A percentile compares a stretch with the other conserved stretches of the same genome.
phyloP scores from a whole-genome alignment of 2,329 filamentous ascomycete species.

The Apiospora kogelbergensis region DNA sequence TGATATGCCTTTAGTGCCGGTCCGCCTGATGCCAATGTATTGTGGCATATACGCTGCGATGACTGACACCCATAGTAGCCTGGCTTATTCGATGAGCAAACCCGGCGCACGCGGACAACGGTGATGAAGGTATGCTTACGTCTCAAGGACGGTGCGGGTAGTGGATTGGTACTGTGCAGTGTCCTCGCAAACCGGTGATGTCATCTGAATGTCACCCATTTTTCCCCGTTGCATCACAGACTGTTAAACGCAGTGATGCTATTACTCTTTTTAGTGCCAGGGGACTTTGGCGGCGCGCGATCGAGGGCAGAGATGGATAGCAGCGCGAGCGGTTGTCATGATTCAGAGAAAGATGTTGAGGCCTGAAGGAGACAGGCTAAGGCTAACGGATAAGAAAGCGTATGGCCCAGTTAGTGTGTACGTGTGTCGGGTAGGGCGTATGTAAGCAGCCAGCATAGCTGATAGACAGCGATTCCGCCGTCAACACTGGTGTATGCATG shows the following conservation, averaged over 20 bases:
- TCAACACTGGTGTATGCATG: neutral
- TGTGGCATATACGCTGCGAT: constrained; percentile 16
- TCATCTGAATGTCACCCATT: neutral
- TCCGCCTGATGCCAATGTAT: constrained; percentile 4
- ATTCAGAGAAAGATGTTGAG: constrained; percentile 3
- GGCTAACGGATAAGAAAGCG: neutral
- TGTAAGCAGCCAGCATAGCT: neutral
- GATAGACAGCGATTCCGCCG: too few species aligned
- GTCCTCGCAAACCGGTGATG: constrained; percentile 11
- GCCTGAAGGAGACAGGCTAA: neutral
- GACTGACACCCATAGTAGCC: constrained; percentile 13
- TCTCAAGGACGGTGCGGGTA: constrained; percentile 14
- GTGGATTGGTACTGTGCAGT: constrained; percentile 13
- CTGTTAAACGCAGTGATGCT: neutral
- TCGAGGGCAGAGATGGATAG: neutral
- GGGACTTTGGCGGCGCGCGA: neutral
- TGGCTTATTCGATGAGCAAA: constrained; percentile 1
- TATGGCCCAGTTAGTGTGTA: neutral
- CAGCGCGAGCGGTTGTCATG: neutral
- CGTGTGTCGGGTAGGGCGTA: neutral
- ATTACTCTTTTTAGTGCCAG: neutral
- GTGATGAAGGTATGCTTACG: constrained; percentile 7
- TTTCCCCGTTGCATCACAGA: neutral
- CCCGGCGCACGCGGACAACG: neutral
- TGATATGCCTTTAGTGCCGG: constrained; percentile 16